phyloP scores from a whole-genome alignment of 108 stramenopile genomes.

The Pseudonitzschia delicatissima region DNA sequence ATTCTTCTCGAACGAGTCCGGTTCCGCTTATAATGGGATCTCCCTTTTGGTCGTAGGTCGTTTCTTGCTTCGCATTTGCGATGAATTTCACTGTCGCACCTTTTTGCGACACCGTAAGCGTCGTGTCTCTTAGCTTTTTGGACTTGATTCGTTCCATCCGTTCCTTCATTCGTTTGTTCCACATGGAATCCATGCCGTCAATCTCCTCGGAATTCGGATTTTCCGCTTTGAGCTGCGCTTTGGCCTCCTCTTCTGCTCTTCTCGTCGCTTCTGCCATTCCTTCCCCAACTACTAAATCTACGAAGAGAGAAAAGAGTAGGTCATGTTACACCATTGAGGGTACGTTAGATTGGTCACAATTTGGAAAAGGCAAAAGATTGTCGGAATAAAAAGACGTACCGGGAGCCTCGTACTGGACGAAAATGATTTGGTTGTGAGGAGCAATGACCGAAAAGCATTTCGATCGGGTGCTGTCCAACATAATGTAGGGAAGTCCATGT shows the following conservation, averaged over 20 bases:
- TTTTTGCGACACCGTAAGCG: constrained; percentile 27
- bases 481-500: constrained; percentile 21
- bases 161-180: constrained; percentile 32
- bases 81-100: background rate
- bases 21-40: constrained; percentile 3
- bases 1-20: constrained; percentile 30
- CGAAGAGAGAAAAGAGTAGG: background rate
- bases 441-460: constrained; percentile 33
- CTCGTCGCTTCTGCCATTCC: background rate
- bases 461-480: constrained; percentile 28
- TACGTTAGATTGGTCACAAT: background rate
- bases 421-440: constrained; percentile 23
- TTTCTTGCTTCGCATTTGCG: constrained; percentile 10
- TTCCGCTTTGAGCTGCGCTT: constrained; percentile 8
- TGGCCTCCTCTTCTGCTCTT: constrained; percentile 3
- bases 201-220: background rate
- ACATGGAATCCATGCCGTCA: constrained; percentile 21
- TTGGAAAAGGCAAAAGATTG: too few relatives aligned
- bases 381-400: constrained; percentile 18
- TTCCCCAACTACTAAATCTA: constrained; percentile 17
- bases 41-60: constrained; percentile 1
- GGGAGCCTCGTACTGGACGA: constrained; percentile 28
- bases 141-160: constrained; percentile 25
- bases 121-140: constrained; percentile 21
- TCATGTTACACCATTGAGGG: too few relatives aligned